phyloP scores from a whole-genome alignment of 2,329 filamentous ascomycete species.

The Aspergillus ustus region DNA sequence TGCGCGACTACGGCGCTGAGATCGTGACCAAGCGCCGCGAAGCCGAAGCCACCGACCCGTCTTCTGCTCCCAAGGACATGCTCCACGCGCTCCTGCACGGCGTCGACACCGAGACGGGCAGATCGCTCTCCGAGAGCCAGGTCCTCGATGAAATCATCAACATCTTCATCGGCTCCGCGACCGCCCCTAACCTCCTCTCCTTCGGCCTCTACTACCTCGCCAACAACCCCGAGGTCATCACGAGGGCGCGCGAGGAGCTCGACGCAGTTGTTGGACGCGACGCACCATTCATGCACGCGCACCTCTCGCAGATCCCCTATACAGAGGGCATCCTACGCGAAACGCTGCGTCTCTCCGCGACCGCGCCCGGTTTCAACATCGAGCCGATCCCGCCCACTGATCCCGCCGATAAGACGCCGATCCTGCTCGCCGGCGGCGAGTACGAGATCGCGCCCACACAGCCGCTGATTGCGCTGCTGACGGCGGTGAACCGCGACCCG shows the following conservation, averaged over 20 bases:
- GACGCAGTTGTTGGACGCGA: slow-evolving; percentile 50
- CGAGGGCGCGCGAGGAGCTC: slow-evolving; percentile 69
- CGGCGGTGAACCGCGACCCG: slow-evolving; percentile 66
- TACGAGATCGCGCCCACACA: slow-evolving; percentile 64
- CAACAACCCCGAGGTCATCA: slow-evolving; percentile 63
- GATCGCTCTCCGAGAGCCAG: slow-evolving; percentile 61
- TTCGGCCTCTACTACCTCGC: slow-evolving; percentile 70
- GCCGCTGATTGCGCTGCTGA: slow-evolving; percentile 56
- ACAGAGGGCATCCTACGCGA: slow-evolving; percentile 70
- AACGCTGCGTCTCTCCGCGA: slow-evolving; percentile 65
- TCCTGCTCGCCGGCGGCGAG: slow-evolving; percentile 62
- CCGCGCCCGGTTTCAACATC: slow-evolving; percentile 63
- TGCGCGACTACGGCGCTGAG: slow-evolving; percentile 61
- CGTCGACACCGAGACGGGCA: slow-evolving; percentile 65
- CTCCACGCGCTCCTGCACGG: slow-evolving; percentile 64
- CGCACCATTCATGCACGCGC: slow-evolving; percentile 47
- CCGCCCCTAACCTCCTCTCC: slow-evolving; percentile 68
- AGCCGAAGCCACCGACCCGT: slow-evolving; percentile 48
- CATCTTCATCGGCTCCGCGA: slow-evolving; percentile 71
- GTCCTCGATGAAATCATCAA: slow-evolving; percentile 71
- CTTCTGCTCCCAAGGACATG: slow-evolving; percentile 59
- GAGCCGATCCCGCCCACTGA: slow-evolving; percentile 53
- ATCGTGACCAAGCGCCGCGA: slow-evolving; percentile 62
- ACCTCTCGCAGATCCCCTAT: slow-evolving; percentile 68
- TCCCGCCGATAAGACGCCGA: slow-evolving; percentile 30